Evolutionary conservation across 2,329 filamentous ascomycete species (phyloP).

Genomic region (Fonsecaea nubica): DNA sequence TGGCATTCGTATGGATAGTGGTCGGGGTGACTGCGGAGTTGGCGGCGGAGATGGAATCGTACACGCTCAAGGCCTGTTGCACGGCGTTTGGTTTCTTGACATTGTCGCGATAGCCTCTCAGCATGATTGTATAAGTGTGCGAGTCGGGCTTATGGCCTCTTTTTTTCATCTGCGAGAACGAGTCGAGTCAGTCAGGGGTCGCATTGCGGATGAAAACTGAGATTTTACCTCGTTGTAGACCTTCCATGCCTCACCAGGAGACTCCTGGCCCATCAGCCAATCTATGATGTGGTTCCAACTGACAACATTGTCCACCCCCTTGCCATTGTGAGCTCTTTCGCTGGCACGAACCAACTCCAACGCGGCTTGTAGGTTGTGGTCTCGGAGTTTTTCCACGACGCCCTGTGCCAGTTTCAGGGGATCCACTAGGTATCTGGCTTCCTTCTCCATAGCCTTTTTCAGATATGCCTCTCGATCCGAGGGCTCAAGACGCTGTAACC

Average conservation of each 20-base stretch:
- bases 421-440: slow-evolving; percentile 55
- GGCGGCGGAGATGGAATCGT: slow-evolving; percentile 72
- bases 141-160: slow-evolving; percentile 78
- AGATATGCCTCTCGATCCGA: slow-evolving; percentile 19
- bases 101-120: slow-evolving; percentile 73
- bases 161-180: slow-evolving; percentile 82
- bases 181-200: background rate
- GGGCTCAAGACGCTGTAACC: slow-evolving; percentile 21
- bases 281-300: slow-evolving; percentile 89
- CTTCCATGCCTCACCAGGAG: slow-evolving; percentile 71
- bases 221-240: slow-evolving; percentile 79
- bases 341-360: slow-evolving; percentile 65
- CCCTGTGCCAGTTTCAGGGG: slow-evolving; percentile 74
- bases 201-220: background rate
- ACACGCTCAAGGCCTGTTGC: slow-evolving; percentile 73
- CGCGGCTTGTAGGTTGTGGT: slow-evolving; percentile 70
- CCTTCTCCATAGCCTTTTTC: slow-evolving; percentile 26
- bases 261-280: slow-evolving; percentile 68
- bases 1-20: slow-evolving; percentile 84
- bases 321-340: slow-evolving; percentile 28
- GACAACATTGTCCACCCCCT: slow-evolving; percentile 69
- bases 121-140: slow-evolving; percentile 82
- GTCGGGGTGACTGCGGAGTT: slow-evolving; percentile 71
- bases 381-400: slow-evolving; percentile 66
- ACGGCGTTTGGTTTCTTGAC: slow-evolving; percentile 65